Evolutionary conservation across 441 rosid species (phyloP), one percentile per base, ranked within the genome.

Genomic region (Codiaeum variegatum): DNA sequence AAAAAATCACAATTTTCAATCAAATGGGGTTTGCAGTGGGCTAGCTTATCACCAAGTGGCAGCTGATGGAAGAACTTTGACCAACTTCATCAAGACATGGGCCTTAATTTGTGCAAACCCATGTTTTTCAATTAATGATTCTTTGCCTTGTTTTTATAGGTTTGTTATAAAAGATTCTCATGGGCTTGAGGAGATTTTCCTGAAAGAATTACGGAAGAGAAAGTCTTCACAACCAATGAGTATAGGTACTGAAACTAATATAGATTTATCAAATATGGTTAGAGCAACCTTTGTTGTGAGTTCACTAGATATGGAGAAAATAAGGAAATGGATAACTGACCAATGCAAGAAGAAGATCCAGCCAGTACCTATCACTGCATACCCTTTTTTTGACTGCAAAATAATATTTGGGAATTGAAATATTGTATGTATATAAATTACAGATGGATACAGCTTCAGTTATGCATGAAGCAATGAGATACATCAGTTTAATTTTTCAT

Each of bases 61-160:
- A 21, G 73, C 71, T 1, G 90, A 83, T 67, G 87, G 84, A n/a
- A 75, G 67, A 21, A 68, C 68, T 3, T 67, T 74, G 51, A 68
- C 60, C 67, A 51, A 67, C 38, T 74, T 74, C 34, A 36, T 68
- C 19, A 87, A 77, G 75, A 44, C 82, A 13, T 85, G 90, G 90
- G 79, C 86, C 16, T 59, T 77, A 4, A n/a, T 75, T 19, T 21
- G 63, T 31, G 52, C 38, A 32, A 56, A 18, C 44, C 38, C 49
- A 52, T 36, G 69, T 34, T 51, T 29, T 73, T 13, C 24, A 8
- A 58, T 55, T 28, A 47, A 23, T n/a, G n/a, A n/a, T 8, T 64
- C 64, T 5, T 4, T 32, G 16, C 76, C 76, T 9, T 74, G 19
- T 12, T 59, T 52, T 26, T 77, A 85, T 36, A 65, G 88, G 56